Conservation (phyloP, 2,329 filamentous ascomycete genomes). For the Mollisiaceae sp. region DNA sequence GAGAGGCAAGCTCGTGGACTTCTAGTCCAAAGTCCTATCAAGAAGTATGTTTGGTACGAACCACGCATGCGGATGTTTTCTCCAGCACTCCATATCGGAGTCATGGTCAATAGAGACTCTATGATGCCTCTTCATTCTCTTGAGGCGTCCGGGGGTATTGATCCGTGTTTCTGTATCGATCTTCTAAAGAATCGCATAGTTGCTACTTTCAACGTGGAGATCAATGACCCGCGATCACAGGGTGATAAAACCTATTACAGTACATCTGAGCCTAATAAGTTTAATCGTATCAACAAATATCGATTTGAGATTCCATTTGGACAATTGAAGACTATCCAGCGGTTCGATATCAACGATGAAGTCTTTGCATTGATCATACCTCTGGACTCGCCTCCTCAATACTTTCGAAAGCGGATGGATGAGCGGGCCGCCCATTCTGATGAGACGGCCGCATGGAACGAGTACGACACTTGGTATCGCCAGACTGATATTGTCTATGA, state of each 20-base stretch:
- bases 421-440: slow-evolving; percentile 48
- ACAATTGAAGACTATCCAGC: slow-evolving; percentile 52
- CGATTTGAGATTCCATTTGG: slow-evolving; percentile 45
- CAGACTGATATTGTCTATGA: slow-evolving; percentile 66
- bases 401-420: slow-evolving; percentile 42
- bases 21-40: slow-evolving; percentile 42
- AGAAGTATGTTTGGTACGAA: slow-evolving; percentile 42
- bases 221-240: slow-evolving; percentile 34
- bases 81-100: slow-evolving; percentile 64
- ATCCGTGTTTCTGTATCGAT: slow-evolving; percentile 47
- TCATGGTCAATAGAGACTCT: slow-evolving; percentile 55
- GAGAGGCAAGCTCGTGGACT: slow-evolving; percentile 5
- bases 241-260: neutral
- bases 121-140: slow-evolving; percentile 65
- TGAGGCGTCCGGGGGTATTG: slow-evolving; percentile 22
- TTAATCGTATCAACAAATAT: slow-evolving; percentile 40
- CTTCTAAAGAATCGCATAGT: slow-evolving; percentile 47
- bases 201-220: slow-evolving; percentile 47
- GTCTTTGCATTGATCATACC: slow-evolving; percentile 52
- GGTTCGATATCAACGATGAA: slow-evolving; percentile 42
- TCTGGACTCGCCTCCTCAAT: slow-evolving; percentile 51
- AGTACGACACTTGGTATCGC: slow-evolving; percentile 63
- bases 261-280: slow-evolving; percentile 5
- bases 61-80: slow-evolving; percentile 50
- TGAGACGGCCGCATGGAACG: slow-evolving; percentile 54